These are phyloP conservation scores for Sugiyamaella floridensis DNA, from an alignment of 805 yeast genomes.

Conservation along the genomic window DNA sequence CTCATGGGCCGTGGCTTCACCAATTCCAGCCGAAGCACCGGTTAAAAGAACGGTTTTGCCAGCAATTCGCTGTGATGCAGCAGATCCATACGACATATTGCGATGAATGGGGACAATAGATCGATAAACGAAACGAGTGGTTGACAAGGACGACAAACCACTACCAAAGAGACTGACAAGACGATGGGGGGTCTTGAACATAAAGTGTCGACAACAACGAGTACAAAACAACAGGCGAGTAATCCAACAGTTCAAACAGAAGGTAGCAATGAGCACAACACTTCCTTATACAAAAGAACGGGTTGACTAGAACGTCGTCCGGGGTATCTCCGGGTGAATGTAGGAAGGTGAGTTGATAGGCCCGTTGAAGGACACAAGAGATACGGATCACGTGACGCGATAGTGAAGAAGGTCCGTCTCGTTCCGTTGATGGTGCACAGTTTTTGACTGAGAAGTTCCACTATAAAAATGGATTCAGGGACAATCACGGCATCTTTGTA, in stretches of 20 bases:
- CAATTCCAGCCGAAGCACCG: slow-evolving; percentile 97
- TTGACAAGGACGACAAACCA: neutral
- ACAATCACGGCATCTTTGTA: slow-evolving; percentile 35
- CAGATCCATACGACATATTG: slow-evolving; percentile 45
- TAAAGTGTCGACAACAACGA: neutral
- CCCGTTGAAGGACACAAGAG: too few species aligned
- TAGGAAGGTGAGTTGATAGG: too few species aligned
- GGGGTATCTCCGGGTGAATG: too few species aligned
- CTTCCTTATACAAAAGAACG: too few species aligned
- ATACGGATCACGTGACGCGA: too few species aligned
- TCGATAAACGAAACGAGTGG: neutral
- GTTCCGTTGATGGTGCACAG: too few species aligned
- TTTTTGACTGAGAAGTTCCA: too few species aligned
- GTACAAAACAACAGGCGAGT: too few species aligned
- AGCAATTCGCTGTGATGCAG: slow-evolving; percentile 73
- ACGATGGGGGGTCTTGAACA: neutral
- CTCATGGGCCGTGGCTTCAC: slow-evolving; percentile 84
- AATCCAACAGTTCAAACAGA: too few species aligned
- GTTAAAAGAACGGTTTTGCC: slow-evolving; percentile 78
- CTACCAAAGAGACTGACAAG: neutral
- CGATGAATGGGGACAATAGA: neutral
- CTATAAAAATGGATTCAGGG: slow-evolving; percentile 26
- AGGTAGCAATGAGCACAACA: too few species aligned
- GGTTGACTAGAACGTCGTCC: too few species aligned
- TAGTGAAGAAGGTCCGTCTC: too few species aligned